phyloP scores from a whole-genome alignment of 805 yeast species.

The Candida vartiovaarae region DNA sequence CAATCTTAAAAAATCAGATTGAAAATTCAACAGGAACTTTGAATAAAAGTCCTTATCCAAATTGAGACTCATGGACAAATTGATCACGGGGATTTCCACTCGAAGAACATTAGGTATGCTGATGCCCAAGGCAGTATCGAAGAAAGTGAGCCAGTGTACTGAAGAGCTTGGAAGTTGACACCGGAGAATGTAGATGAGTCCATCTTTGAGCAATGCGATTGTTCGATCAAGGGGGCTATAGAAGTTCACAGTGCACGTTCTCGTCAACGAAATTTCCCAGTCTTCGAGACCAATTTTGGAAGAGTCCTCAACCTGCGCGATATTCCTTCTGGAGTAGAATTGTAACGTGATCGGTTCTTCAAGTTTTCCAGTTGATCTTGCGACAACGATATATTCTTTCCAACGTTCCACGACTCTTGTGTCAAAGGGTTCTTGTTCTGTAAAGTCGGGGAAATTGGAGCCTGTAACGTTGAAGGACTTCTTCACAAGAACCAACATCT shows the following conservation, averaged over 20 bases:
- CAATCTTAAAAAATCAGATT: not conserved
- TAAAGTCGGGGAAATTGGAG: constrained; percentile 27
- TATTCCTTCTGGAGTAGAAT: constrained; percentile 44
- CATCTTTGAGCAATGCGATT: constrained; percentile 39
- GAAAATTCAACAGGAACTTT: not conserved
- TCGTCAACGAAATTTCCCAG: constrained; percentile 26
- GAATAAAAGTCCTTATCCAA: constrained; percentile 11
- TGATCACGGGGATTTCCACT: constrained; percentile 37
- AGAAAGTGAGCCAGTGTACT: constrained; percentile 55
- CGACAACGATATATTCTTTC: constrained; percentile 72
- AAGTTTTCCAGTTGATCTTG: constrained; percentile 49
- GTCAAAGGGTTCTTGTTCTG: constrained; percentile 45
- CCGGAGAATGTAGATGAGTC: constrained; percentile 45
- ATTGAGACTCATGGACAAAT: constrained; percentile 22
- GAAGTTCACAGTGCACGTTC: constrained; percentile 36
- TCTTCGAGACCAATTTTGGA: constrained; percentile 9
- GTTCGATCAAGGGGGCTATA: constrained; percentile 69
- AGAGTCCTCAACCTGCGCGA: constrained; percentile 17
- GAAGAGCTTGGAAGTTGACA: constrained; percentile 48
- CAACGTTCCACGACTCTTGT: constrained; percentile 63
- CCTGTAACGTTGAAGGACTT: constrained; percentile 19
- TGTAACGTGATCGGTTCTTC: constrained; percentile 54
- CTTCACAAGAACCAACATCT: constrained; percentile 61
- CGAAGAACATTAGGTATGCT: constrained; percentile 37
- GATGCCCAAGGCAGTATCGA: constrained; percentile 40